A percentile compares a stretch with the other conserved stretches of the same genome.
These are phyloP conservation scores for Lophiotrema nucula DNA, from an alignment of 495 filamentous ascomycete species.

Conservation along the genomic window DNA sequence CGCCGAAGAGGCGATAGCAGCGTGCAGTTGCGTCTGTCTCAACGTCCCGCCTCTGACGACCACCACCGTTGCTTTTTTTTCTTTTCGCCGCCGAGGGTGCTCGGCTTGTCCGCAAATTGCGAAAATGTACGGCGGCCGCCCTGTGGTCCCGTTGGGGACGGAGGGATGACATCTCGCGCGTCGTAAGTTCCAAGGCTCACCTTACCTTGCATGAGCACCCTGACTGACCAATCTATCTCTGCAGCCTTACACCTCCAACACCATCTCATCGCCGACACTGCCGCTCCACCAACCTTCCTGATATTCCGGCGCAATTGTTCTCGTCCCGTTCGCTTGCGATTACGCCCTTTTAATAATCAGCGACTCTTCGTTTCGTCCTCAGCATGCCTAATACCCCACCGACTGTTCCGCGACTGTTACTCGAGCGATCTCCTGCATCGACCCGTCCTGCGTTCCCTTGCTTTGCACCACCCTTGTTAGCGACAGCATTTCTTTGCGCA, in stretches of 20 bases:
- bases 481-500: conserved; percentile 15
- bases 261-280: neutral
- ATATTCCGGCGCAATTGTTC: neutral
- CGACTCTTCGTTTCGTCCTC: conserved; percentile 25
- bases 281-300: neutral
- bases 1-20: conserved; percentile 35
- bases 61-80: conserved; percentile 20
- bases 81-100: no score
- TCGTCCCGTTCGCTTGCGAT: conserved; percentile 9
- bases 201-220: conserved; percentile 26
- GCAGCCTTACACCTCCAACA: conserved; percentile 28
- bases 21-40: conserved; percentile 9
- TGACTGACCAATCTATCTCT: conserved; percentile 27
- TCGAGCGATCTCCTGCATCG: conserved; percentile 17
- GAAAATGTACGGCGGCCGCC: no score
- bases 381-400: conserved; percentile 32
- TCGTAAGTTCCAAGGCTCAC: conserved; percentile 31
- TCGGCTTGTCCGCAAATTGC: no score
- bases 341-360: conserved; percentile 37
- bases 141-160: conserved; percentile 22
- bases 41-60: conserved; percentile 3
- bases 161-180: conserved; percentile 29
- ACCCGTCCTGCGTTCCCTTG: conserved; percentile 14
- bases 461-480: conserved; percentile 5
- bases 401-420: conserved; percentile 17